Percentiles rank a stretch among this genome's conserved stretches.
Evolutionary conservation across 2,329 filamentous ascomycete species (phyloP).

Genomic region (Aspergillus sojae): DNA sequence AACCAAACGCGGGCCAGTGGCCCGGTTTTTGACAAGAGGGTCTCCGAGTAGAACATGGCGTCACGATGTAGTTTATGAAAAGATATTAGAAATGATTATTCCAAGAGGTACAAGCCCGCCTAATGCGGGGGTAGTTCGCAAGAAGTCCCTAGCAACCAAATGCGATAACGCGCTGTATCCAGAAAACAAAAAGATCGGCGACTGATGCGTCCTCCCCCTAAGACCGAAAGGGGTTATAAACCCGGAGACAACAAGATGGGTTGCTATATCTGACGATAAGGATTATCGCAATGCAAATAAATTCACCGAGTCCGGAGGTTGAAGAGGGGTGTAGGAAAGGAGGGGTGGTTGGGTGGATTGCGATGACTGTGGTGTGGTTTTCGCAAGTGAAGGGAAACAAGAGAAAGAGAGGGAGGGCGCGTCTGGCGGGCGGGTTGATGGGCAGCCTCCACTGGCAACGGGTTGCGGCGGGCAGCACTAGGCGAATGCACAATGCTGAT

Average conservation of each 20-base stretch:
- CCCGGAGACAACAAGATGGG: not conserved
- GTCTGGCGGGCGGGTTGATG: slow-evolving; percentile 11
- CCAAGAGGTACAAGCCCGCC: slow-evolving; percentile 29
- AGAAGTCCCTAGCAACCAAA: slow-evolving; percentile 26
- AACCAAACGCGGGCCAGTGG: slow-evolving; percentile 97
- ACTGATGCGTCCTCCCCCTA: slow-evolving; percentile 14
- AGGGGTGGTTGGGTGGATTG: slow-evolving; percentile 2
- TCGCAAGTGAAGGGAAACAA: slow-evolving; percentile 11
- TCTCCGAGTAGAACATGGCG: slow-evolving; percentile 96
- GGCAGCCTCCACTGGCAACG: slow-evolving; percentile 18
- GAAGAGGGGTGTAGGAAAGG: slow-evolving; percentile 11
- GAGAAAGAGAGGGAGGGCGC: slow-evolving; percentile 12
- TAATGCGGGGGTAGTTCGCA: slow-evolving; percentile 36
- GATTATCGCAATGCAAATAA: slow-evolving; percentile 5
- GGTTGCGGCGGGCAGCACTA: not conserved
- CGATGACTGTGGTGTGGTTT: slow-evolving; percentile 3
- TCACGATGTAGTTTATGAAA: slow-evolving; percentile 19
- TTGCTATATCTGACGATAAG: slow-evolving; percentile 4
- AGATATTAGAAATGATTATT: slow-evolving; percentile 30
- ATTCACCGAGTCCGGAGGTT: slow-evolving; percentile 11
- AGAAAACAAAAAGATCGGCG: slow-evolving; percentile 34
- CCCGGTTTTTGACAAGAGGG: slow-evolving; percentile 92
- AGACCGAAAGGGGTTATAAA: slow-evolving; percentile 6
- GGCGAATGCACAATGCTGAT: slow-evolving; percentile 9
- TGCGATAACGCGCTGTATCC: slow-evolving; percentile 35